A percentile compares a stretch with the other conserved stretches of the same genome.
phyloP scores from a whole-genome alignment of 805 yeast species.

The Barnettozyma sucrosica region DNA sequence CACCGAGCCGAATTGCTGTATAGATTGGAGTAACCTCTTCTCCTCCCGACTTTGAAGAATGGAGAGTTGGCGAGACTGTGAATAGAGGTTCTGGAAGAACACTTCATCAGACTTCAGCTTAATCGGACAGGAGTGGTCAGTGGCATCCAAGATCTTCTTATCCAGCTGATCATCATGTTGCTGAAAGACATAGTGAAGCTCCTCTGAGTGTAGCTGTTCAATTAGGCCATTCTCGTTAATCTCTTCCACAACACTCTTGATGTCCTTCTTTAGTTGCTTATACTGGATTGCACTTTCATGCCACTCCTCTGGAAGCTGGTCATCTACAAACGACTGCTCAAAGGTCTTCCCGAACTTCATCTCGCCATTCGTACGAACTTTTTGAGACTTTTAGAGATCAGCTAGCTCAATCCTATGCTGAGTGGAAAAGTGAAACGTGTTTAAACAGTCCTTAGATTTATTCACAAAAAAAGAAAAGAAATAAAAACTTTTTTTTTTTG shows the following conservation, averaged over 20 bases:
- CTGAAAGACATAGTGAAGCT: slow-evolving; percentile 18
- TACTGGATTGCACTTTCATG: slow-evolving; percentile 62
- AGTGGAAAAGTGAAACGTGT: neutral
- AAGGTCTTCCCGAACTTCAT: slow-evolving; percentile 78
- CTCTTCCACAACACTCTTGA: slow-evolving; percentile 59
- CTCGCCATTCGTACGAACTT: neutral
- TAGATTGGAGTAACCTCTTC: neutral
- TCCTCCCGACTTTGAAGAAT: slow-evolving; percentile 2
- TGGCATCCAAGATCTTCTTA: neutral
- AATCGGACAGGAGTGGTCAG: slow-evolving; percentile 1
- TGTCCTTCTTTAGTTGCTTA: slow-evolving; percentile 62
- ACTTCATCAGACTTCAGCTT: slow-evolving; percentile 4
- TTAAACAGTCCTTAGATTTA: too few relatives aligned
- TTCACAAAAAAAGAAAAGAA: too few relatives aligned
- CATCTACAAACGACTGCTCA: slow-evolving; percentile 55
- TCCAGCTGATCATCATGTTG: slow-evolving; percentile 8
- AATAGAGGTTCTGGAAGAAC: slow-evolving; percentile 6
- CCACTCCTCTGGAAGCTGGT: slow-evolving; percentile 65
- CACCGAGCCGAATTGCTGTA: slow-evolving; percentile 1
- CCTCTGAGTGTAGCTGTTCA: slow-evolving; percentile 29
- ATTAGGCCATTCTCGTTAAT: slow-evolving; percentile 52
- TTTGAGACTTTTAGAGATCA: neutral
- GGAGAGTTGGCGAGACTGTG: slow-evolving; percentile 4
- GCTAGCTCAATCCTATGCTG: too few relatives aligned
- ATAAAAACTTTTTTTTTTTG: too few relatives aligned